Evolutionary conservation across 2,329 filamentous ascomycete species (phyloP), one percentile per base, ranked within the genome.

Genomic region (Colletotrichum incanum): DNA sequence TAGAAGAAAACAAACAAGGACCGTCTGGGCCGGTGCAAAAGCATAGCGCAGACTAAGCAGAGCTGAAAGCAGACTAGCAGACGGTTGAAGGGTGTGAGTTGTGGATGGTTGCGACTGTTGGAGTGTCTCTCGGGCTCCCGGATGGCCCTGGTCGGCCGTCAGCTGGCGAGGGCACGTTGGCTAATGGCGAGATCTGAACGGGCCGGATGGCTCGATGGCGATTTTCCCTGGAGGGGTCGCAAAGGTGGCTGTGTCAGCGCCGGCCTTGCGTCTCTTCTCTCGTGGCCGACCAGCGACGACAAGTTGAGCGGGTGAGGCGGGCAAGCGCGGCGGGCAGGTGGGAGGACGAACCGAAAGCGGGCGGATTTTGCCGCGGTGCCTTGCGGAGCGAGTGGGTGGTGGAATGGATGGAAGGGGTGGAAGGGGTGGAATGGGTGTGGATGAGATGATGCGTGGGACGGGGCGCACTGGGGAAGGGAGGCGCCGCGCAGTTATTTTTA

Each of bases 401-500:
- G 58, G 58, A 45, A 43, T 31, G 41, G 39, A 26, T 49, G 31
- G 31, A 23, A 56, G 45, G 12, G 41, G 45, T 39, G 28, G 52
- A 34, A 34, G 1, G 52, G 14, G 45, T 39, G 28, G 52, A 34
- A 34, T 2, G 52, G 14, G 37, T 55, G 56, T 55, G 68, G 45
- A 47, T 71, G 43, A 62, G 41, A 50, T 61, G 63, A 43, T 71
- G 56, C 16, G 23, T 70, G 63, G 68, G 65, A 64, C 54, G 56
- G 59, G 50, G 65, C 58, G 52, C 59, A 39, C 62, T 54, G 69
- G 65, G 65, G 59, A 69, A 68, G 69, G 58, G 59, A 68, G 69
- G 69, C 50, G 65, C 69, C 52, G 65, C 65, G 54, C 16, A 62
- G 63, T 58, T 64, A 72, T 72, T 72, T 69, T 72, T 72, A 72